phyloP scores from a whole-genome alignment of 805 yeast species.

The Komagataella kurtzmanii region DNA sequence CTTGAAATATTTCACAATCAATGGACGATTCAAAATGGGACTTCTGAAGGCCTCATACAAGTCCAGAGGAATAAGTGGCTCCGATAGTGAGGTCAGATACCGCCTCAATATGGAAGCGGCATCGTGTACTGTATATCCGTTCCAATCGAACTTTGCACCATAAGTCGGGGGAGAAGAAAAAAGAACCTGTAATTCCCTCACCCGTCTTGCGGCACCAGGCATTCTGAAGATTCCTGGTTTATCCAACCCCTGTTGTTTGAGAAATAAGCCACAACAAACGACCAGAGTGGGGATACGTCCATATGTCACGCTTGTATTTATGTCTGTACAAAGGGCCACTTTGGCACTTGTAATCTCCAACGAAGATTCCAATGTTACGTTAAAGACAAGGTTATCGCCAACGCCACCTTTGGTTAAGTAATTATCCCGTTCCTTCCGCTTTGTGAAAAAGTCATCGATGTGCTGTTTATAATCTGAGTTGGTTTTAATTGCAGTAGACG shows the following conservation, averaged over 20 bases:
- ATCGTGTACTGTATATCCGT: constrained; percentile 34
- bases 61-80: constrained; percentile 28
- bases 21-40: constrained; percentile 21
- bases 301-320: constrained; percentile 15
- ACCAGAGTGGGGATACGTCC: constrained; percentile 32
- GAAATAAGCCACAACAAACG: constrained; percentile 30
- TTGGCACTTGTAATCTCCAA: neutral
- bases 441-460: neutral
- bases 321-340: constrained; percentile 4
- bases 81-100: constrained; percentile 30
- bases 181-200: constrained; percentile 28
- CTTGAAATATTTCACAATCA: constrained; percentile 27
- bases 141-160: constrained; percentile 30
- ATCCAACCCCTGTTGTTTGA: constrained; percentile 25
- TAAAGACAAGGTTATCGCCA: neutral
- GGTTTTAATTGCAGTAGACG: constrained; percentile 27
- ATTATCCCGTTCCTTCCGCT: neutral
- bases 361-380: neutral
- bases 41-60: constrained; percentile 27
- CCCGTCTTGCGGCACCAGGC: constrained; percentile 29
- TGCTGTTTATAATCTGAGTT: neutral
- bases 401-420: neutral
- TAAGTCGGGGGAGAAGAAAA: constrained; percentile 29
- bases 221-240: constrained; percentile 32
- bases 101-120: constrained; percentile 31